Evolutionary conservation across 1,139 yeast species (phyloP), one percentile per base, ranked within the genome.

Genomic region (Wickerhamomyces sp.): DNA sequence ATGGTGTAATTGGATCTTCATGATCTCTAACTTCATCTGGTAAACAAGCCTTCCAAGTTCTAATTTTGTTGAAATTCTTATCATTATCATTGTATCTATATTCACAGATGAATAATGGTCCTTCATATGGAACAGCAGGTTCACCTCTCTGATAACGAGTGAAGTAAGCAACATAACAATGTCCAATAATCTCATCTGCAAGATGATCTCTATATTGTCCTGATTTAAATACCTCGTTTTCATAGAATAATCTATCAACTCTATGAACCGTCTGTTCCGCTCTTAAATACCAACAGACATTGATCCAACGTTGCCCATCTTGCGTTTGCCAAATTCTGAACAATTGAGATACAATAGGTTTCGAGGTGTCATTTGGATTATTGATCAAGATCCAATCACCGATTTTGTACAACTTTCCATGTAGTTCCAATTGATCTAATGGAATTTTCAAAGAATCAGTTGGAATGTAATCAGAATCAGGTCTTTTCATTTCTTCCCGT

Each of bases 11-110:
- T 35, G 88, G 88, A 59, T 92, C 97, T 41, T 81, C 84, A 37
- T 78, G 74, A 47, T 85, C 90, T 56, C 97, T 78, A 30, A 90
- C 86, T 59, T 90, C 98, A 62, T 92, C 98, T 0, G 98, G 98
- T 49, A 92, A 74, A 67, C 98, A 92, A 4, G 97, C 97, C 61
- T 88, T 92, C 98, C 98, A 92, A 1, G 98, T 92, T 58, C 97
- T 78, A 55, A 92, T 92, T 59, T 94, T 83, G 65, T 92, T 92
- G 69, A 92, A 92, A 21, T 82, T 83, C 59, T 87, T 88, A 55
- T 86, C 95, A 42, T 77, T 74, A 59, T 90, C 97, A 58, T 92
- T 92, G 65, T 90, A 92, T 55, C 98, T 79, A 61, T 81, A 87
- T 63, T 92, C 98, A 67, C 98, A 92, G 51, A 94, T 84, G 62